Conservation (phyloP, 1,284 basidiomycete genomes). For the Filobasidium uniguttulatum region DNA sequence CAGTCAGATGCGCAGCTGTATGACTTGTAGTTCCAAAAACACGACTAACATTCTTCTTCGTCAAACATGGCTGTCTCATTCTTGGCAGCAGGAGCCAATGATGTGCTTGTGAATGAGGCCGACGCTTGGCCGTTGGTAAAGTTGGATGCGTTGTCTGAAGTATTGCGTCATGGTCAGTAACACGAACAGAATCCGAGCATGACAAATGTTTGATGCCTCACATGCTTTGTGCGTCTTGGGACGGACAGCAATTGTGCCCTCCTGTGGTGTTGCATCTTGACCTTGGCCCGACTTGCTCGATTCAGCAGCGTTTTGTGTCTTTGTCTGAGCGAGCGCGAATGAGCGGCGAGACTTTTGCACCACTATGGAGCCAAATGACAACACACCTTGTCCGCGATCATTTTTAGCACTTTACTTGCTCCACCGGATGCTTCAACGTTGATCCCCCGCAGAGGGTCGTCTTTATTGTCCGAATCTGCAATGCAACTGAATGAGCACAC, state of each 20-base stretch:
- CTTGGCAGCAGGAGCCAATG: conserved; percentile 62
- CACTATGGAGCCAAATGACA: background rate
- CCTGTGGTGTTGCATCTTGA: conserved; percentile 9
- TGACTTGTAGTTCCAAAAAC: background rate
- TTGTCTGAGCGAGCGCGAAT: too few species aligned
- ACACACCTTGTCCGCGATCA: conserved; percentile 36
- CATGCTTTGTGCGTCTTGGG: conserved; percentile 24
- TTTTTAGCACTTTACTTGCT: conserved; percentile 36
- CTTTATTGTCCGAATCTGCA: conserved; percentile 25
- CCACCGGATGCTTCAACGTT: conserved; percentile 38
- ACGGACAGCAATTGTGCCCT: conserved; percentile 8
- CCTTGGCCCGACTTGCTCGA: too few species aligned
- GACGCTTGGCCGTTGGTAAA: conserved; percentile 82
- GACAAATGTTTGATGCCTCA: conserved; percentile 31
- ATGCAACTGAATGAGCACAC: background rate
- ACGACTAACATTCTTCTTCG: conserved; percentile 48
- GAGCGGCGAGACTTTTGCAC: too few species aligned
- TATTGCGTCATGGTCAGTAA: conserved; percentile 3
- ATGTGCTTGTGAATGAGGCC: conserved; percentile 84
- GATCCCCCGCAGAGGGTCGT: conserved; percentile 35
- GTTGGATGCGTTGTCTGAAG: conserved; percentile 72
- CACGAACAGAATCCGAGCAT: background rate
- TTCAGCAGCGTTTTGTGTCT: too few species aligned
- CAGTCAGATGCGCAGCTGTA: background rate
- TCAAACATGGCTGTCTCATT: conserved; percentile 77